Percentiles rank a stretch among this genome's conserved stretches.
phyloP scores from a whole-genome alignment of 176 grass and related monocot species.

The Bothriochloa decipiens region DNA sequence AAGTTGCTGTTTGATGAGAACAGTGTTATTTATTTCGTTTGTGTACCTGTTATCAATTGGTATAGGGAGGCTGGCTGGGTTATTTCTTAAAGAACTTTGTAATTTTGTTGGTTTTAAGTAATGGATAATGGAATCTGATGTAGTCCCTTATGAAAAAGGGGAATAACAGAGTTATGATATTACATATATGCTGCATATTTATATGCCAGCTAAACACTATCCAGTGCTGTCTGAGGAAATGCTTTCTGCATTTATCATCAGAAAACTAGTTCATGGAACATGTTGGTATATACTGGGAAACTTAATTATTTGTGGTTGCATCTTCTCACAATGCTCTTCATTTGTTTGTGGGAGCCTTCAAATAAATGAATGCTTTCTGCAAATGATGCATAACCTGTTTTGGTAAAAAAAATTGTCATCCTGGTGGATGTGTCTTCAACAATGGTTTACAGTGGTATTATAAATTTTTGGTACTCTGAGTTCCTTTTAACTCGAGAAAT shows the following conservation, averaged over 20 bases:
- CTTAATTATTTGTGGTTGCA: conserved; percentile 28
- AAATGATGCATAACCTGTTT: neutral
- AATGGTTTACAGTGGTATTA: conserved; percentile 9
- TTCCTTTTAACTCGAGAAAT: neutral
- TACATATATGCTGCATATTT: conserved; percentile 3
- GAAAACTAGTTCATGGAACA: conserved; percentile 8
- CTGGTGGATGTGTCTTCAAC: neutral
- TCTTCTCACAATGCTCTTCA: neutral
- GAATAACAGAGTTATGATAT: neutral
- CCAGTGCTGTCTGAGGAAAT: conserved; percentile 9
- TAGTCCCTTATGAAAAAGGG: neutral
- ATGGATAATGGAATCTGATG: neutral
- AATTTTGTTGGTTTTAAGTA: neutral
- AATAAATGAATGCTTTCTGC: conserved; percentile 20
- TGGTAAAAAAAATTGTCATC: neutral
- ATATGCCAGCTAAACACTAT: neutral
- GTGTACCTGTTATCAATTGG: neutral
- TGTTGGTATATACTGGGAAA: conserved; percentile 5
- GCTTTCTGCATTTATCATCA: neutral
- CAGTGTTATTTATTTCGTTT: neutral
- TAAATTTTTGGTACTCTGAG: neutral
- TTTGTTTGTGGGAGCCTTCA: neutral
- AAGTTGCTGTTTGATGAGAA: neutral
- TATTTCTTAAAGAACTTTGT: neutral
- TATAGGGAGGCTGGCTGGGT: neutral